Evolutionary conservation across 2,329 filamentous ascomycete genomes (phyloP).

Genomic region (Nothophaeocryptopus gaeumannii): DNA sequence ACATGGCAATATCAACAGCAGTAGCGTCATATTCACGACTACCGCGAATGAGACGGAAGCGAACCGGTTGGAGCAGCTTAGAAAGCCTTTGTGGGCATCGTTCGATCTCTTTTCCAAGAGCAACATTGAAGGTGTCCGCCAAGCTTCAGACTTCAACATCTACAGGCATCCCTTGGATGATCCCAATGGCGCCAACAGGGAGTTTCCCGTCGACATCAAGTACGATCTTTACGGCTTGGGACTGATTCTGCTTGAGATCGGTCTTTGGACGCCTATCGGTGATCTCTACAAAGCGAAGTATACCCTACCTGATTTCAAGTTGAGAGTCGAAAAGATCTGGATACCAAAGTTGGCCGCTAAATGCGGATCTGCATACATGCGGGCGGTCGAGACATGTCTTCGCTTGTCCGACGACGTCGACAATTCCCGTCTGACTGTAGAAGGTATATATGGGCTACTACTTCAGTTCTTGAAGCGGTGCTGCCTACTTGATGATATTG

Average conservation of each 20-base stretch:
- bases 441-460: slow-evolving; percentile 31
- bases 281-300: slow-evolving; percentile 60
- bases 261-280: slow-evolving; percentile 68
- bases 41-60: slow-evolving; percentile 48
- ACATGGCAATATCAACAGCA: slow-evolving; percentile 67
- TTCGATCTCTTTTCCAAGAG: slow-evolving; percentile 69
- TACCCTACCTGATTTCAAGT: slow-evolving; percentile 59
- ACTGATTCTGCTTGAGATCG: slow-evolving; percentile 70
- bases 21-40: slow-evolving; percentile 65
- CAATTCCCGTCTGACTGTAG: slow-evolving; percentile 24
- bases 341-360: slow-evolving; percentile 63
- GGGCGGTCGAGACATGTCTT: slow-evolving; percentile 70
- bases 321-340: slow-evolving; percentile 61
- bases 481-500: slow-evolving; percentile 36
- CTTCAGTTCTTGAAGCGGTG: slow-evolving; percentile 35
- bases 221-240: slow-evolving; percentile 71
- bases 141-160: slow-evolving; percentile 52
- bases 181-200: slow-evolving; percentile 36
- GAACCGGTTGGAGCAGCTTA: slow-evolving; percentile 51
- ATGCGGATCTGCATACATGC: slow-evolving; percentile 73
- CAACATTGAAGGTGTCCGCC: slow-evolving; percentile 46
- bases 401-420: slow-evolving; percentile 58
- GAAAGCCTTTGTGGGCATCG: slow-evolving; percentile 67
- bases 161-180: slow-evolving; percentile 63
- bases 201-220: slow-evolving; percentile 48